Evolutionary conservation across 129 eudicot species (phyloP).

Genomic region (Artemisia annua): DNA sequence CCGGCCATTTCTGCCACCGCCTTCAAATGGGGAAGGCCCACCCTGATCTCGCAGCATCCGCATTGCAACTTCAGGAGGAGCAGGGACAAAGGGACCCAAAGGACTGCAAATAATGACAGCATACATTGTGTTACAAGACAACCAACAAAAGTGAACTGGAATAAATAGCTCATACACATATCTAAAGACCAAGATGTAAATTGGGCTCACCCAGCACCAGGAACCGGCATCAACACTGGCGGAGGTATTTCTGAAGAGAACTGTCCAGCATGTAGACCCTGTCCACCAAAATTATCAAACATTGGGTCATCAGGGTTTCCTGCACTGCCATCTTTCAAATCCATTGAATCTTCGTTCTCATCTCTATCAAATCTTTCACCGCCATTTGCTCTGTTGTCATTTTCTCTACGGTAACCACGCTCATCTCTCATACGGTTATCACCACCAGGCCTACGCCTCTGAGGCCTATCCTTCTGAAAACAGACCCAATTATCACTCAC

Average conservation of each 20-base stretch:
- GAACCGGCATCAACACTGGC: slow-evolving; percentile 96
- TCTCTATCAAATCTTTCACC: slow-evolving; percentile 69
- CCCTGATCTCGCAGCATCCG: slow-evolving; percentile 95
- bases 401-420: slow-evolving; percentile 67
- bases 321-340: slow-evolving; percentile 52
- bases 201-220: slow-evolving; percentile 88
- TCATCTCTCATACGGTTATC: slow-evolving; percentile 73
- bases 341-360: slow-evolving; percentile 67
- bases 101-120: slow-evolving; percentile 55
- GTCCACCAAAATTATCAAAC: slow-evolving; percentile 80
- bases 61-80: slow-evolving; percentile 99
- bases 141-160: no score
- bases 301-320: slow-evolving; percentile 63
- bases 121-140: background rate
- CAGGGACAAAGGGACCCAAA: slow-evolving; percentile 98
- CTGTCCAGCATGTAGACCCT: slow-evolving; percentile 57
- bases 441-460: slow-evolving; percentile 67
- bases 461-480: slow-evolving; percentile 77
- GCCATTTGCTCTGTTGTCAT: slow-evolving; percentile 46
- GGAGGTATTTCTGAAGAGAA: slow-evolving; percentile 91
- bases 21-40: slow-evolving; percentile 86
- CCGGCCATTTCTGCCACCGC: slow-evolving; percentile 74
- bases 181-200: background rate
- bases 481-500: slow-evolving; percentile 1
- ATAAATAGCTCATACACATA: background rate